Evolutionary conservation across 805 yeast species (phyloP).

Genomic region (Cyberlindnera xishuangbannaensis): DNA sequence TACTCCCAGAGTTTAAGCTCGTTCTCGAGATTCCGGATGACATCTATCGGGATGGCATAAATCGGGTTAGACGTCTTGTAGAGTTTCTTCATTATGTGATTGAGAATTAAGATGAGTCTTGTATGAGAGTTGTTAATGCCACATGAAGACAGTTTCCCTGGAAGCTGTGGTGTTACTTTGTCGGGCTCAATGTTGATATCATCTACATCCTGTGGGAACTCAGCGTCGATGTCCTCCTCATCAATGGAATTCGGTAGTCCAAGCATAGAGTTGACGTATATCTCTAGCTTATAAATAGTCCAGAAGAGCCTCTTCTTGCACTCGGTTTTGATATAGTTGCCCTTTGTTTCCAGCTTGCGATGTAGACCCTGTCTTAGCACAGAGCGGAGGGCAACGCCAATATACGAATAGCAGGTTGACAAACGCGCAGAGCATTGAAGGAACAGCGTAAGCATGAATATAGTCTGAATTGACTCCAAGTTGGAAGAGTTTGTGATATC

Average conservation of each 20-base stretch:
- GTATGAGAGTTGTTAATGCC: constrained; percentile 83
- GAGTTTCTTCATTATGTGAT: constrained; percentile 62
- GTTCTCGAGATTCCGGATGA: constrained; percentile 63
- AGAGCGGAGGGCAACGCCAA: constrained; percentile 83
- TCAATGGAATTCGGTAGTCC: constrained; percentile 76
- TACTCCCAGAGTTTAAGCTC: constrained; percentile 72
- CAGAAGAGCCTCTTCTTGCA: constrained; percentile 81
- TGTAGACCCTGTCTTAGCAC: constrained; percentile 85
- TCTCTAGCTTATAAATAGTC: constrained; percentile 87
- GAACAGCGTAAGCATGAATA: constrained; percentile 80
- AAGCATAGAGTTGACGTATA: constrained; percentile 81
- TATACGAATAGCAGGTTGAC: constrained; percentile 85
- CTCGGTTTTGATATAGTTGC: constrained; percentile 71
- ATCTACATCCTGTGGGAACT: constrained; percentile 75
- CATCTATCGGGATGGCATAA: constrained; percentile 30
- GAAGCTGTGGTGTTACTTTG: constrained; percentile 27
- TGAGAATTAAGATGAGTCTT: constrained; percentile 59
- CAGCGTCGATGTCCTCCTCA: constrained; percentile 84
- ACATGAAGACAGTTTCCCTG: constrained; percentile 29
- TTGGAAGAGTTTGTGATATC: constrained; percentile 86
- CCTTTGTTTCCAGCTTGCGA: constrained; percentile 42
- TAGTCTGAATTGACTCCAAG: constrained; percentile 76
- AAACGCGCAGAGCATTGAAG: constrained; percentile 85
- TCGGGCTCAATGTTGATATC: constrained; percentile 60
- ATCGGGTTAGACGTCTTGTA: constrained; percentile 55